Percentiles rank a stretch among this genome's conserved stretches.
Conservation (phyloP, 2,329 filamentous ascomycete genomes). For the Aspergillus piperis region DNA sequence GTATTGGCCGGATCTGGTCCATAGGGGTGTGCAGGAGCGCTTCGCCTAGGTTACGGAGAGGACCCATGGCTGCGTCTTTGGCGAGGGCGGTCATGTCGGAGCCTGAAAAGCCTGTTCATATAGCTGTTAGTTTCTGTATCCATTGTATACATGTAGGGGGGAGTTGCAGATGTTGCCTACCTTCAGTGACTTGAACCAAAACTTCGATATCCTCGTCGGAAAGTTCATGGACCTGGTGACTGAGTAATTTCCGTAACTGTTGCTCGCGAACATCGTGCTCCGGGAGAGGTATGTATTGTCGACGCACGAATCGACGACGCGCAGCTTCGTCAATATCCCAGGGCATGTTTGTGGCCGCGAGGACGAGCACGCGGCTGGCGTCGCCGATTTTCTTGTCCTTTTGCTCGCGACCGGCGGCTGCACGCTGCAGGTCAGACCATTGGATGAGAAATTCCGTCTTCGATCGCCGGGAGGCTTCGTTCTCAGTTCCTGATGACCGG, state of each 20-base stretch:
- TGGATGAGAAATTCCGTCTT: conserved; percentile 98
- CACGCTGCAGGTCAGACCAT: conserved; percentile 91
- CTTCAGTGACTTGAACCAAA: conserved; percentile 80
- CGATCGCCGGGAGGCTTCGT: conserved; percentile 89
- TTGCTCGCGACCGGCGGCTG: conserved; percentile 80
- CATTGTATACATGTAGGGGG: not conserved
- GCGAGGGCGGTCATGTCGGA: conserved; percentile 95
- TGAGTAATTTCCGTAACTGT: conserved; percentile 76
- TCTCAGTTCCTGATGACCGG: conserved; percentile 74
- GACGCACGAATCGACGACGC: conserved; percentile 80
- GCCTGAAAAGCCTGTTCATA: conserved; percentile 81
- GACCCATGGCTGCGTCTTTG: conserved; percentile 98
- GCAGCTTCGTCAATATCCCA: conserved; percentile 99
- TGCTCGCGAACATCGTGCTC: conserved; percentile 77
- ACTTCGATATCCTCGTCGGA: conserved; percentile 69
- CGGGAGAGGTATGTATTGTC: conserved; percentile 94
- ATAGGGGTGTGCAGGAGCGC: conserved; percentile 86
- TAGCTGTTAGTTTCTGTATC: too few relatives aligned
- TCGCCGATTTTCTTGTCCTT: conserved; percentile 67
- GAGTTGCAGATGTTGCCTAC: conserved; percentile 48
- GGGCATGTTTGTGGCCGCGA: conserved; percentile 92
- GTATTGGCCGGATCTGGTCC: conserved; percentile 89
- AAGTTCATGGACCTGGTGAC: conserved; percentile 83
- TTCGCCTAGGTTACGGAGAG: conserved; percentile 84
- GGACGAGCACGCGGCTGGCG: conserved; percentile 82